These are phyloP conservation scores for Candida suzukii DNA, from an alignment of 805 yeast genomes.

Conservation along the genomic window DNA sequence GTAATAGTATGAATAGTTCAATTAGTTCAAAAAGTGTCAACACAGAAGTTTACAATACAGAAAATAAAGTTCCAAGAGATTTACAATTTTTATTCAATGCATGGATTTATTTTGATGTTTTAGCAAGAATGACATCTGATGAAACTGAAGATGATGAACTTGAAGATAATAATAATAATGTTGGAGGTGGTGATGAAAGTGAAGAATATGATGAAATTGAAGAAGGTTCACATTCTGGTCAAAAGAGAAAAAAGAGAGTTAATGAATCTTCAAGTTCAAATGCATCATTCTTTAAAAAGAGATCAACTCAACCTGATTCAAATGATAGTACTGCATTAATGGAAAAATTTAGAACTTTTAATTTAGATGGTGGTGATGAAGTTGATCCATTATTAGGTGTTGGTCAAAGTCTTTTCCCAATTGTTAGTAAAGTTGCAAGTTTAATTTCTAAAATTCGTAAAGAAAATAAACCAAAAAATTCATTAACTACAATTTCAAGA, in stretches of 20 bases:
- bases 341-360: conserved; percentile 33
- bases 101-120: conserved; percentile 64
- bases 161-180: conserved; percentile 1
- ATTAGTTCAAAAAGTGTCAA: neutral
- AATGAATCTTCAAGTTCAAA: neutral
- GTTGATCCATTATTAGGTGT: conserved; percentile 66
- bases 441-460: conserved; percentile 33
- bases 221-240: neutral
- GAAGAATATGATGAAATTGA: neutral
- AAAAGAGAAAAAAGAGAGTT: neutral
- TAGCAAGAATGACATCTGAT: conserved; percentile 53
- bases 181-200: neutral
- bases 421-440: conserved; percentile 57
- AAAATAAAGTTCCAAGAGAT: conserved; percentile 26
- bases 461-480: conserved; percentile 27
- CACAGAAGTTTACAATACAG: neutral
- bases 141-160: conserved; percentile 1
- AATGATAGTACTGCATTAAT: conserved; percentile 18
- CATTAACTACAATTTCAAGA: conserved; percentile 39
- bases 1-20: neutral
- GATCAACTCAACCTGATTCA: neutral
- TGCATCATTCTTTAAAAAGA: neutral
- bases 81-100: conserved; percentile 50
- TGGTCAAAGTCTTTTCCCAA: conserved; percentile 55
- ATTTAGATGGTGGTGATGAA: conserved; percentile 28